These are phyloP conservation scores for Flaveria linearis DNA, from an alignment of 129 eudicot genomes.

Conservation along the genomic window DNA sequence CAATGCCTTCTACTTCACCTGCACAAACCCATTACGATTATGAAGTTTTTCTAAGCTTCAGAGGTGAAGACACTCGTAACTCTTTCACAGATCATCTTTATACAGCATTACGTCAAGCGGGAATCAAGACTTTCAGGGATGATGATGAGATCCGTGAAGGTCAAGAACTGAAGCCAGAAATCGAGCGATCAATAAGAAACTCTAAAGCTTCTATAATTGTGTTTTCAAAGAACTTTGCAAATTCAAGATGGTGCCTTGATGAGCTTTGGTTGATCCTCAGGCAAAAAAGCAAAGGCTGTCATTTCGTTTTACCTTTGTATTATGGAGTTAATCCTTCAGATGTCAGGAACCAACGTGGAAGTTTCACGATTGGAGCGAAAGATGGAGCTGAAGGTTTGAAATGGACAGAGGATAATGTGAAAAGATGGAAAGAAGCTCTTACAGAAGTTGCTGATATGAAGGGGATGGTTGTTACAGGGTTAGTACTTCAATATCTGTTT, in stretches of 20 bases:
- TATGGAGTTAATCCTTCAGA: slow-evolving; percentile 5
- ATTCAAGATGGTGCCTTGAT: slow-evolving; percentile 13
- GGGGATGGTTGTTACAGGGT: slow-evolving; percentile 16
- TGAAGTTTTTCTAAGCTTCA: slow-evolving; percentile 5
- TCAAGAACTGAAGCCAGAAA: not conserved
- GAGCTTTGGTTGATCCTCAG: slow-evolving; percentile 9
- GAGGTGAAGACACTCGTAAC: not conserved
- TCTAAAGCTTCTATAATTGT: slow-evolving; percentile 7
- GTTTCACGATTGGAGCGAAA: not conserved
- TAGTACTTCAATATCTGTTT: too few relatives aligned
- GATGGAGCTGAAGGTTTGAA: not conserved
- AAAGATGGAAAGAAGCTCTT: not conserved
- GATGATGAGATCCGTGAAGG: not conserved
- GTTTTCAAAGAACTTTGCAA: not conserved
- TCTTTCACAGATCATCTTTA: slow-evolving; percentile 4
- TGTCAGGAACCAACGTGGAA: slow-evolving; percentile 2
- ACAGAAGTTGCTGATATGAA: not conserved
- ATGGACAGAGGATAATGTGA: slow-evolving; percentile 5
- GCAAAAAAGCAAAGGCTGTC: not conserved
- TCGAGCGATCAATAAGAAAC: not conserved
- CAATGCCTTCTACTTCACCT: not conserved
- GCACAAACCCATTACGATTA: not conserved
- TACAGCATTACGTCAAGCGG: not conserved
- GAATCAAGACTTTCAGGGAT: slow-evolving; percentile 1
- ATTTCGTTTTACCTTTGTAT: slow-evolving; percentile 3